Base-by-base conservation (phyloP, 2,329 filamentous ascomycete species). In the Sclerotinia subarctica region DNA sequence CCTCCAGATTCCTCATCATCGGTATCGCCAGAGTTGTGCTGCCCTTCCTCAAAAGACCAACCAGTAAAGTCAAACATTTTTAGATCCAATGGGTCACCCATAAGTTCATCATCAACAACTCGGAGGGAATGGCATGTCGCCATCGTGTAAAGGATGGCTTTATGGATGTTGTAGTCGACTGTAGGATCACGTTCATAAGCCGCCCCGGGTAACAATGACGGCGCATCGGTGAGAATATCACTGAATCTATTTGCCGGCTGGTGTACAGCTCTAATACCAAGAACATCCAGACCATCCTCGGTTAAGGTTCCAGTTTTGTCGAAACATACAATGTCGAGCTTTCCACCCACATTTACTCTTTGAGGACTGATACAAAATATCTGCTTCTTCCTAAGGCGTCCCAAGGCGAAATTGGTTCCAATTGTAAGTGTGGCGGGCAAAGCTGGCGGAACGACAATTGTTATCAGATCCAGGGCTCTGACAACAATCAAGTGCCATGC, bases 311-410 rank as follows among this genome's bases (percentile, higher is more conserved):
- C 95, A 0, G 95, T 99, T 81, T 99, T 99, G 80, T 99, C 95
- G 72, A 99, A 99, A 79, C 94, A 97, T 80, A 99, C 91, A 15
- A 98, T 87, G 76, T 99, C 95, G 5, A 99, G 82, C 79, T 98
- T 98, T 62, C 96, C 95, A 21, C 92, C 95, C 7, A 99, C 93
- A 75, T 98, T 99, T 68, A 99, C 94, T 74, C 95, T 87, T 76
- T 99, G 95, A 0, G 96, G 95, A 73, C 94, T 98, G 75, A 98
- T 99, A 76, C 95, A 99, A 77, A 97, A 99, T 49, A 99, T 97
- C 54, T 93, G 86, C 78, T 96, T 94, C 71, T 89, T 87, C 79
- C 93, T 97, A 42, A 99, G 83, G 35, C 95, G 88, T 15, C 87
- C 89, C 1, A 99, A 82, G 2, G 95, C 96, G 78, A 99, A 99